These are phyloP conservation scores for Rubroboletus pulcherrimus DNA, from an alignment of 768 basidiomycete species.

Conservation along the genomic window DNA sequence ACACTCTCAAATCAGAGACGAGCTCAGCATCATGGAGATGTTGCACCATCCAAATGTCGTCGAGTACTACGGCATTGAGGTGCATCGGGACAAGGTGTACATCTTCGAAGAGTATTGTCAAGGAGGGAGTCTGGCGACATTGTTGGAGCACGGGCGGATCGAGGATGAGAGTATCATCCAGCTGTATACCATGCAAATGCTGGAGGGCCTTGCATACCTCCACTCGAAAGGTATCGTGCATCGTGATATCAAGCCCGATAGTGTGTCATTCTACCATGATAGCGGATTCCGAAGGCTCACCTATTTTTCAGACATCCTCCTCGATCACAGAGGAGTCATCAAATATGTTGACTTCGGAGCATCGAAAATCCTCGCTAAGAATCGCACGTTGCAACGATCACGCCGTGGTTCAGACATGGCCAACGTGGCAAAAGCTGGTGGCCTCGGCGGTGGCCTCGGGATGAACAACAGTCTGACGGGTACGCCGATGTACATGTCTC, in stretches of 20 bases:
- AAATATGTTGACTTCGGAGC: slow-evolving; percentile 98
- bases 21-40: slow-evolving; percentile 97
- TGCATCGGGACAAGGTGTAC: slow-evolving; percentile 97
- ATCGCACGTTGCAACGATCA: slow-evolving; percentile 73
- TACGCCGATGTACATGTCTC: slow-evolving; percentile 99
- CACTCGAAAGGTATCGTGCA: slow-evolving; percentile 92
- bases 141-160: slow-evolving; percentile 90
- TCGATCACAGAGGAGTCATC: slow-evolving; percentile 86
- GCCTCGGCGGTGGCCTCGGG: slow-evolving; percentile 38
- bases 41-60: slow-evolving; percentile 96
- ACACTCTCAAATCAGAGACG: slow-evolving; percentile 91
- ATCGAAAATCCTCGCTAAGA: slow-evolving; percentile 91
- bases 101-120: slow-evolving; percentile 99
- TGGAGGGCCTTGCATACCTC: slow-evolving; percentile 90
- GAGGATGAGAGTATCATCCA: slow-evolving; percentile 96
- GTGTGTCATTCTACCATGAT: slow-evolving; percentile 46
- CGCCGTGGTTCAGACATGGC: slow-evolving; percentile 52
- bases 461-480: slow-evolving; percentile 89
- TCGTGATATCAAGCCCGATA: slow-evolving; percentile 98
- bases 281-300: slow-evolving; percentile 7
- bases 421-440: slow-evolving; percentile 31
- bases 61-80: slow-evolving; percentile 98
- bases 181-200: slow-evolving; percentile 95
- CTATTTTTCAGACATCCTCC: slow-evolving; percentile 73
- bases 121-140: slow-evolving; percentile 84